Percentiles rank a stretch among this genome's conserved stretches.
Conservation (phyloP, 2,329 filamentous ascomycete genomes). For the Alternaria conjuncta region DNA sequence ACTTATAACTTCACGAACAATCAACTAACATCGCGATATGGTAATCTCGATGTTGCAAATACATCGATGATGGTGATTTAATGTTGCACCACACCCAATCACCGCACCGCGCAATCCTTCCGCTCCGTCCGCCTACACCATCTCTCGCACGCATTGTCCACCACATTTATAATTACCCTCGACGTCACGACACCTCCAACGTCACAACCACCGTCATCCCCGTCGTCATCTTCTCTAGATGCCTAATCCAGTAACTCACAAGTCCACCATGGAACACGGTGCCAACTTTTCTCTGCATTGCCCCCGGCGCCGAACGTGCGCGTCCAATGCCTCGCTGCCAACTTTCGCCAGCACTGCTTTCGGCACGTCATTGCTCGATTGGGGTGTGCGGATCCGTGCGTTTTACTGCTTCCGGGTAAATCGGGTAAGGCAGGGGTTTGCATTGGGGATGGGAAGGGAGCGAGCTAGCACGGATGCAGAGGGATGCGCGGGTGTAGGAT, state of each 20-base stretch:
- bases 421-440: neutral
- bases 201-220: neutral
- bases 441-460: neutral
- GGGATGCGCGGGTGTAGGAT: neutral
- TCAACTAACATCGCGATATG: neutral
- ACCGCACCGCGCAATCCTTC: neutral
- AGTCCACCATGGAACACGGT: neutral
- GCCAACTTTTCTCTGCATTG: conserved; percentile 3
- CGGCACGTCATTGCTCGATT: neutral
- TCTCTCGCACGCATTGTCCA: neutral
- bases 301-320: neutral
- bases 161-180: neutral
- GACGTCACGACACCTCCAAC: neutral
- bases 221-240: neutral
- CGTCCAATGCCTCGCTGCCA: neutral
- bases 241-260: neutral
- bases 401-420: neutral
- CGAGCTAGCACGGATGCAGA: neutral
- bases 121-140: neutral
- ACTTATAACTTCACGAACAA: neutral
- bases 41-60: neutral
- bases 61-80: neutral
- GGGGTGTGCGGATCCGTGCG: neutral
- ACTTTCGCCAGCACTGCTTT: conserved; percentile 2
- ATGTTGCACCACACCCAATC: neutral